A percentile compares a stretch with the other conserved stretches of the same genome.
Conservation (phyloP, 371 early-diverging fungal genomes). For the Catenaria anguillulae region DNA sequence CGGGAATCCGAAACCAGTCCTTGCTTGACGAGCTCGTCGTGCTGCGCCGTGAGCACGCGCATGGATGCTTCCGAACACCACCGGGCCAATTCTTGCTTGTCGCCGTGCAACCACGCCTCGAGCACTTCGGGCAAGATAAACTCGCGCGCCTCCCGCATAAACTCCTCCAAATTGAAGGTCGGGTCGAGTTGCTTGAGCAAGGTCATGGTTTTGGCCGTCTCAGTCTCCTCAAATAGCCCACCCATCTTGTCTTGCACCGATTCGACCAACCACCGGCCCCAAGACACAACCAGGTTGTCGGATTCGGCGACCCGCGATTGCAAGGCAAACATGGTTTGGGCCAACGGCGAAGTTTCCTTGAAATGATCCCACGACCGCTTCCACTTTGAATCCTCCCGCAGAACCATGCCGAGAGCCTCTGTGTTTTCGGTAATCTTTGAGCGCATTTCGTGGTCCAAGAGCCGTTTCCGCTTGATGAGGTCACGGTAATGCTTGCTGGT, state of each 20-base stretch:
- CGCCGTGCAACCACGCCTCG: constrained; percentile 82
- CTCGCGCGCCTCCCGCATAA: constrained; percentile 75
- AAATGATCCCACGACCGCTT: constrained; percentile 83
- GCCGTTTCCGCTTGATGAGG: constrained; percentile 37
- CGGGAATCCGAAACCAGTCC: constrained; percentile 82
- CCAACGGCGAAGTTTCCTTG: constrained; percentile 73
- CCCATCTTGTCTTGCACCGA: constrained; percentile 53
- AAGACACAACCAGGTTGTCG: constrained; percentile 71
- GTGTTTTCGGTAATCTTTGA: constrained; percentile 29
- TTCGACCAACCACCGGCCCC: constrained; percentile 65
- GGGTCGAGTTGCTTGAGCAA: constrained; percentile 80
- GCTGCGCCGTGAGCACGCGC: constrained; percentile 67
- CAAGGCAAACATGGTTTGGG: constrained; percentile 64
- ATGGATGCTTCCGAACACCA: constrained; percentile 76
- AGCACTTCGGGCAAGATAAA: constrained; percentile 91
- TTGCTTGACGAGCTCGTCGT: constrained; percentile 70
- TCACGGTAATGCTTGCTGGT: constrained; percentile 54
- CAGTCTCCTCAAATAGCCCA: constrained; percentile 78
- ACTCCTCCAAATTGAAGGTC: constrained; percentile 63
- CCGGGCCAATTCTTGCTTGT: constrained; percentile 58
- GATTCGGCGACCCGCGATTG: constrained; percentile 72
- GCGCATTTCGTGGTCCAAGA: constrained; percentile 9
- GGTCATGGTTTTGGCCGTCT: constrained; percentile 80
- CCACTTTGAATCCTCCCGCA: constrained; percentile 84
- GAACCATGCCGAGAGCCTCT: constrained; percentile 70